Conservation (phyloP, 371 early-diverging fungal genomes). For the Syncephalis plumigaleata region DNA sequence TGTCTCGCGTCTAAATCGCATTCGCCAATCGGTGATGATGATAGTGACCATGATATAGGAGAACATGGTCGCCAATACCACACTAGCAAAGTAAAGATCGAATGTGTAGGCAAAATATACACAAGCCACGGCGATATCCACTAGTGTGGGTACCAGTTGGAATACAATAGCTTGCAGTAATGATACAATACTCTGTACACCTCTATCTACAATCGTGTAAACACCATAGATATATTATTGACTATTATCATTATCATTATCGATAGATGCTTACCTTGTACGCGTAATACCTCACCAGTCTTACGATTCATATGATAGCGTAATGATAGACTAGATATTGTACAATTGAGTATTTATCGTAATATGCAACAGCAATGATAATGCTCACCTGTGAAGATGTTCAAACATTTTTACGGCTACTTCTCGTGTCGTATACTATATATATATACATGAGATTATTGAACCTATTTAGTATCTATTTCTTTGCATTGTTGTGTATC, state of each 20-base stretch:
- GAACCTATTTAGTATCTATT: no score
- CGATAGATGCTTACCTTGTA: slow-evolving; percentile 19
- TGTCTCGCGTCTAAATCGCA: slow-evolving; percentile 56
- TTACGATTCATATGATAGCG: slow-evolving; percentile 85
- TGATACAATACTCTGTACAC: slow-evolving; percentile 59
- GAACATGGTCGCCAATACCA: slow-evolving; percentile 74
- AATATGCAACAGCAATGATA: neutral
- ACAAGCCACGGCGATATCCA: slow-evolving; percentile 73
- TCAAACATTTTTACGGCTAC: slow-evolving; percentile 71
- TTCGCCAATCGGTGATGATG: slow-evolving; percentile 82
- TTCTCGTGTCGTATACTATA: slow-evolving; percentile 62
- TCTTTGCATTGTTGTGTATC: no score
- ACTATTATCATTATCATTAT: neutral
- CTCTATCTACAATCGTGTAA: slow-evolving; percentile 54
- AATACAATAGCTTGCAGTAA: slow-evolving; percentile 69
- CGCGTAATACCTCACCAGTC: slow-evolving; percentile 81
- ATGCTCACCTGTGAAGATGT: slow-evolving; percentile 52
- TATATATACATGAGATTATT: no score
- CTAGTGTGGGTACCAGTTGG: slow-evolving; percentile 73
- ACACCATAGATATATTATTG: neutral
- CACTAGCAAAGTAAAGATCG: slow-evolving; percentile 58
- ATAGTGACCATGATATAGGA: slow-evolving; percentile 71
- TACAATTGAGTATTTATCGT: neutral
- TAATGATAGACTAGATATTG: slow-evolving; percentile 31
- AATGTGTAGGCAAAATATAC: slow-evolving; percentile 47